Evolutionary conservation across 805 yeast genomes (phyloP), one percentile per base, ranked within the genome.

Genomic region (Ogataea parapolymorpha): DNA sequence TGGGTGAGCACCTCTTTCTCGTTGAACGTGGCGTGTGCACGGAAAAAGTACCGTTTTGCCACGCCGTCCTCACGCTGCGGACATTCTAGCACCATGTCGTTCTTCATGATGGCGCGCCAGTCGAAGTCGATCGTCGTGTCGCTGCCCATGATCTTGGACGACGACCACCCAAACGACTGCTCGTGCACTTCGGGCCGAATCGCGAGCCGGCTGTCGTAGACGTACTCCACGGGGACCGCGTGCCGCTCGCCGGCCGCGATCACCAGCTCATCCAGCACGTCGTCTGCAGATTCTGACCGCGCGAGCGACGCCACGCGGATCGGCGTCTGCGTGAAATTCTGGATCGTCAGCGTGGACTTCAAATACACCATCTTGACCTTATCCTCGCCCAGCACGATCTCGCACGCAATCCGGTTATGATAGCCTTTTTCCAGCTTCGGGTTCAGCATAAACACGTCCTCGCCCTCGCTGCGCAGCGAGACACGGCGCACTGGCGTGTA

Each of bases 391-490:
- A 91, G 68, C 6, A 62, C 67, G 24, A 90, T 75, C 27, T 85
- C 89, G 53, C 91, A 81, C 0, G 81, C 74, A 11, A 93, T 59
- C 50, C 98, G 68, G 54, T 79, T 82, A 54, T 88, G 95, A 25
- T 83, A 77, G 1, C 53, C 55, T 1, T 48, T 49, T 9, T 39
- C 31, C 0, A 73, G 56, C 0, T 82, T 70, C 0, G 96, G 96
- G 2, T 67, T 58, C 43, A 91, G 62, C 56, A 78, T 74, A 49
- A 81, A 78, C 9, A 91, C 57, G 16, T 84, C 81, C 56, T 89
- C 95, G 3, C 97, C 96, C 55, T 87, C 96, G 7, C 81, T 73
- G 10, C 82, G 79, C 1, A 88, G 84, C 1, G 90, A 75, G 1
- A 93, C 70, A 3, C 73, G 68, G 18, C 71, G 60, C 1, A 83